Evolutionary conservation across 2,329 filamentous ascomycete genomes (phyloP), one percentile per base, ranked within the genome.

Genomic region (Sporothrix phasma): DNA sequence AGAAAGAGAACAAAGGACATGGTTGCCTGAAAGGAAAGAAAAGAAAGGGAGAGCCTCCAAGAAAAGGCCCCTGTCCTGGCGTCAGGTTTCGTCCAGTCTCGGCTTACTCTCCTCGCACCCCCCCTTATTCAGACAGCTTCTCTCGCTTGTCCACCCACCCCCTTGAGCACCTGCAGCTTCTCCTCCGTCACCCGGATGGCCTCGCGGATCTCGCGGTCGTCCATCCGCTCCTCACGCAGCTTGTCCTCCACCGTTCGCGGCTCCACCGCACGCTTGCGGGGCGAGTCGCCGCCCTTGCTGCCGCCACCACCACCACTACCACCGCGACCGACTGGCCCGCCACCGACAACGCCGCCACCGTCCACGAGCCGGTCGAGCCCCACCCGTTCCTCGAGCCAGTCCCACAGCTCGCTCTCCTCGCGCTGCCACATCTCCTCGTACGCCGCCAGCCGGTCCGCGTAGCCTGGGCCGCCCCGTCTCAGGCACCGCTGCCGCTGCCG

Each of bases 361-460:
- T 77, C 80, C 68, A 73, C 76, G 68, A 82, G 76, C 65, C 78
- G 79, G 64, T 91, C 88, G 72, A 94, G 78, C 2, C 90, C 88
- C 1, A 91, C 87, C 19, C 92, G 83, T 70, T 96, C 90, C 74
- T 97, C 92, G 4, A 97, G 78, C 92, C 92, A 97, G 65, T 90
- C 87, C 92, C 92, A 97, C 10, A 97, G 78, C 70, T 94, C 90
- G 68, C 84, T 90, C 73, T 97, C 92, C 74, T 97, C 91, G 46
- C 85, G 80, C 41, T 86, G 82, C 92, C 93, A 99, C 72, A 97
- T 88, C 75, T 96, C 90, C 69, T 97, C 92, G 73, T 97, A 97
- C 0, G 90, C 91, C 2, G 88, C 86, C 17, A 92, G 77, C 5
- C 92, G 84, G 63, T 92, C 86, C 0, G 89, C 82, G 70, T 74